Base-by-base conservation (phyloP, 2,329 filamentous ascomycete species). In the Paracoccidioides brasiliensis region DNA sequence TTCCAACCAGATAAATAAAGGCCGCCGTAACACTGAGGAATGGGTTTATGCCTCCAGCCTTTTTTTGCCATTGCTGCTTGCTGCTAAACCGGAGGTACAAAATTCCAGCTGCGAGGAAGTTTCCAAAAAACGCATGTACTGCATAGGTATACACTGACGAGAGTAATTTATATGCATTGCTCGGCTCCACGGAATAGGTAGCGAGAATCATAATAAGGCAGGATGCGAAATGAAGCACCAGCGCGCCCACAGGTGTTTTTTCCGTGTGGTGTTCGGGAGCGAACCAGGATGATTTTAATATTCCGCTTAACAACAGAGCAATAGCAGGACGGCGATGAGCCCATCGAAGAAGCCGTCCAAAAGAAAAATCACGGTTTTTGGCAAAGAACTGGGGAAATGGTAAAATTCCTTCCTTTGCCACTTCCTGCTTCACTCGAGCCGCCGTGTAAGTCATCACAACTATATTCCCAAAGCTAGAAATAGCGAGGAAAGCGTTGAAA, bases 341-440 rank as follows among this genome's bases (percentile, higher is more conserved):
- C 55, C 52, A 55, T 40, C 44, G 35, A 30, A 51, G 32, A 37
- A 51, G 22, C 6, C 52, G 43, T 22, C 43, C 52, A 5, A 56
- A 46, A 45, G 46, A 43, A 32, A 56, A 35, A 32, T 56, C 50
- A 5, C 43, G 32, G 32, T 56, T 46, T 14, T 37, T 35, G 7
- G 55, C 76, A 57, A 79, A 76, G 65, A 79, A 76, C 40, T 71
- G 70, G 3, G 76, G 71, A 54, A 67, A 78, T 0, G 78, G 78
- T 2, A 80, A 65, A 53, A 80, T 74, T 0, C 78, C 79, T 63
- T 80, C 76, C 61, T 82, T 81, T 6, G 79, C 80, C 45, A 82
- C 80, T 62, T 82, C 79, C 61, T 82, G 79, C 63, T 82, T 81
- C 15, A 82, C 75, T 57, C 78, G 70, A 2, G 78, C 73, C 6